These are phyloP conservation scores for Trypanosoma theileri DNA, from an alignment of 208 protist genomes.

Conservation along the genomic window DNA sequence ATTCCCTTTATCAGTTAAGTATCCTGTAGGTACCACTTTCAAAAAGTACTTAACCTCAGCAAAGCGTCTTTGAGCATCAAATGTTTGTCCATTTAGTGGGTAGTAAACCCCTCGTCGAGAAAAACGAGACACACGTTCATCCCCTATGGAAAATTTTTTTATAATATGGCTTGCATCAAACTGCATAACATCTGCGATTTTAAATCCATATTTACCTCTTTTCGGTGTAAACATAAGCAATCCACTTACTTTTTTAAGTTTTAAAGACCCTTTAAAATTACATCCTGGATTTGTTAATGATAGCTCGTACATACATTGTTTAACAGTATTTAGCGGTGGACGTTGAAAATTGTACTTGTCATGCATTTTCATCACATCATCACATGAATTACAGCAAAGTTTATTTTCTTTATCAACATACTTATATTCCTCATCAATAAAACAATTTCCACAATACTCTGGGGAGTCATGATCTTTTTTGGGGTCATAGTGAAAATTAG, in stretches of 20 bases:
- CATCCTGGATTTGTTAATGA: slow-evolving; percentile 60
- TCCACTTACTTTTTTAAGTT: slow-evolving; percentile 81
- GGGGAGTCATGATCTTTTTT: slow-evolving; percentile 9
- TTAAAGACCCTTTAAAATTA: slow-evolving; percentile 64
- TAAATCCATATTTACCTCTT: slow-evolving; percentile 27
- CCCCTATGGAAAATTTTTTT: slow-evolving; percentile 66
- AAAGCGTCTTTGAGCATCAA: slow-evolving; percentile 18
- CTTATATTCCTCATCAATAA: slow-evolving; percentile 17
- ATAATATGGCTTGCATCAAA: slow-evolving; percentile 68
- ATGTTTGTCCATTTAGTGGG: slow-evolving; percentile 46
- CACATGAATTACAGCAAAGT: slow-evolving; percentile 74
- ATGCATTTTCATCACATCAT: slow-evolving; percentile 44
- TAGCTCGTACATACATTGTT: slow-evolving; percentile 63
- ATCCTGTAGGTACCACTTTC: slow-evolving; percentile 72
- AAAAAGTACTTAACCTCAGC: slow-evolving; percentile 59
- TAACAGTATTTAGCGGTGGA: slow-evolving; percentile 40
- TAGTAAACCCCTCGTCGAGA: slow-evolving; percentile 43
- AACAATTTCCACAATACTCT: slow-evolving; percentile 48
- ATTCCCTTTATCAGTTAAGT: slow-evolving; percentile 29
- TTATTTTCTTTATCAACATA: slow-evolving; percentile 6
- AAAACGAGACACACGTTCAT: slow-evolving; percentile 59
- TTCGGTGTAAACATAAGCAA: slow-evolving; percentile 77
- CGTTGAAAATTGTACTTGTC: slow-evolving; percentile 15
- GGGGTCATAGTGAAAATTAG: slow-evolving; percentile 7
- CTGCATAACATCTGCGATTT: slow-evolving; percentile 41